Conservation (phyloP, 2,329 filamentous ascomycete genomes). For the Talaromyces verruculosus region DNA sequence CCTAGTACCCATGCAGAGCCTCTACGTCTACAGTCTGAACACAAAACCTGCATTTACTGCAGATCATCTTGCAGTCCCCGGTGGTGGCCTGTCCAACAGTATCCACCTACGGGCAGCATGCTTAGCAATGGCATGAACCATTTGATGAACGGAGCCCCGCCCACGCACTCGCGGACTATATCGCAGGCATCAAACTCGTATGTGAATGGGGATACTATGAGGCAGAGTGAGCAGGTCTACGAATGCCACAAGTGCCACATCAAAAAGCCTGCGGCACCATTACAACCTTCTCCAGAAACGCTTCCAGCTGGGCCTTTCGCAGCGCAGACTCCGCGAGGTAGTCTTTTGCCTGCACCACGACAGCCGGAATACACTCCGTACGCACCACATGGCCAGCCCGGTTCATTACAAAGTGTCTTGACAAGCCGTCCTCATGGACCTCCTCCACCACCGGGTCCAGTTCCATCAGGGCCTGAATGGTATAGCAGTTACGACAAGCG, state of each 20-base stretch:
- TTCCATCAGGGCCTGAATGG: slow-evolving; percentile 26
- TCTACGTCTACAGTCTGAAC: slow-evolving; percentile 24
- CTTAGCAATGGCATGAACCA: slow-evolving; percentile 47
- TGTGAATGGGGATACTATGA: slow-evolving; percentile 30
- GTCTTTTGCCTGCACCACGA: slow-evolving; percentile 37
- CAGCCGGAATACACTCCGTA: slow-evolving; percentile 36
- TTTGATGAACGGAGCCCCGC: slow-evolving; percentile 33
- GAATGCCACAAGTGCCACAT: slow-evolving; percentile 74
- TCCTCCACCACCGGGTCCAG: slow-evolving; percentile 27
- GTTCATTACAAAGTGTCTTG: slow-evolving; percentile 31
- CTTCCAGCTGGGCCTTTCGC: slow-evolving; percentile 5
- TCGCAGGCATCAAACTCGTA: slow-evolving; percentile 27
- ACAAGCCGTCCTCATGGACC: slow-evolving; percentile 29
- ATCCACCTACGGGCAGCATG: slow-evolving; percentile 47
- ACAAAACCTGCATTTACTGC: slow-evolving; percentile 43
- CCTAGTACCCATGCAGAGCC: slow-evolving; percentile 18
- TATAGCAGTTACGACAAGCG: slow-evolving; percentile 21
- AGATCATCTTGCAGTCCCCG: slow-evolving; percentile 43
- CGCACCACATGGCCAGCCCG: slow-evolving; percentile 33
- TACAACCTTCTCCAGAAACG: slow-evolving; percentile 33
- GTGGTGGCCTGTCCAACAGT: slow-evolving; percentile 62
- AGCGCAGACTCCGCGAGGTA: slow-evolving; percentile 24
- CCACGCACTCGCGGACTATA: slow-evolving; percentile 31
- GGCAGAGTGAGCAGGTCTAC: slow-evolving; percentile 29
- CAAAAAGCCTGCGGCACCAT: slow-evolving; percentile 39